Evolutionary conservation across 768 basidiomycete species (phyloP).

Genomic region (Termitomyces sp.): DNA sequence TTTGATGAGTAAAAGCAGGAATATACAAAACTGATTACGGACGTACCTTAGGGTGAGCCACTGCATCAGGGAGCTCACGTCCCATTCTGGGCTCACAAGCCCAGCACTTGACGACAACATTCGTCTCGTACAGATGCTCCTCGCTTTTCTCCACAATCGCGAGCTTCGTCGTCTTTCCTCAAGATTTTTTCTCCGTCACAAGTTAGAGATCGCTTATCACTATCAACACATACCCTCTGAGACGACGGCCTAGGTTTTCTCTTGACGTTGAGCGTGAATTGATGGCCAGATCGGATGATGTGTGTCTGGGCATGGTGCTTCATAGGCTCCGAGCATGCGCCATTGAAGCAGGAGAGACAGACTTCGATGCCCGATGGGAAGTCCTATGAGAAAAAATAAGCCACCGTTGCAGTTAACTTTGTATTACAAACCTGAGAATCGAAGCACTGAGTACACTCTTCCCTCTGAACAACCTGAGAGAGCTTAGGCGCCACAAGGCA

Average conservation of each 20-base stretch:
- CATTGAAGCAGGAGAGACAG: slow-evolving; percentile 92
- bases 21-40: background rate
- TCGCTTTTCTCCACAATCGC: slow-evolving; percentile 50
- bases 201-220: slow-evolving; percentile 23
- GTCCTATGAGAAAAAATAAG: slow-evolving; percentile 42
- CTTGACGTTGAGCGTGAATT: slow-evolving; percentile 75
- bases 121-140: slow-evolving; percentile 74
- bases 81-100: slow-evolving; percentile 54
- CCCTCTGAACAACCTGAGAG: slow-evolving; percentile 73
- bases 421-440: slow-evolving; percentile 66
- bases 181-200: slow-evolving; percentile 46
- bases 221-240: slow-evolving; percentile 50
- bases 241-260: slow-evolving; percentile 59
- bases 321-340: slow-evolving; percentile 62
- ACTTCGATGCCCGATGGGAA: slow-evolving; percentile 74
- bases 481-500: slow-evolving; percentile 50
- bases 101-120: slow-evolving; percentile 71
- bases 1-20: background rate
- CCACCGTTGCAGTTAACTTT: background rate
- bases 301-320: slow-evolving; percentile 76
- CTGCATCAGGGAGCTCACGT: slow-evolving; percentile 33
- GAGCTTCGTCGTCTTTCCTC: slow-evolving; percentile 75
- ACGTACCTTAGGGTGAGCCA: slow-evolving; percentile 28
- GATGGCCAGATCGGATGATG: slow-evolving; percentile 63
- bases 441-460: slow-evolving; percentile 98